These are phyloP conservation scores for Leccinum subtestaceum DNA, from an alignment of 768 basidiomycete species.

Conservation along the genomic window DNA sequence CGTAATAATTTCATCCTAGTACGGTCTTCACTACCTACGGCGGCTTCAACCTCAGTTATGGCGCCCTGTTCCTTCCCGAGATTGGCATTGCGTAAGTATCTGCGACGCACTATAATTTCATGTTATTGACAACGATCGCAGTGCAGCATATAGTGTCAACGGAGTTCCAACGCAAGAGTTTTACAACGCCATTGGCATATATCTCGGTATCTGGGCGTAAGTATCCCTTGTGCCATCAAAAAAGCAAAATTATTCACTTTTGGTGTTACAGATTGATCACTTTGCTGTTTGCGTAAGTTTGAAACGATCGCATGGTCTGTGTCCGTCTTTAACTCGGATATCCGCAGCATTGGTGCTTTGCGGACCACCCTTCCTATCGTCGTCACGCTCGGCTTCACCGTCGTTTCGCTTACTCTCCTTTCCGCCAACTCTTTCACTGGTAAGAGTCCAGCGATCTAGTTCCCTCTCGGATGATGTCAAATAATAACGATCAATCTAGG, in stretches of 20 bases:
- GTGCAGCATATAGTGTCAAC: conserved; percentile 25
- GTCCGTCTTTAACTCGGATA: neutral
- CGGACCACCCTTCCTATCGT: conserved; percentile 27
- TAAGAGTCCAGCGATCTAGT: conserved; percentile 3
- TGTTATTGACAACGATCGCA: conserved; percentile 6
- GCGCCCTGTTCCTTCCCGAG: conserved; percentile 25
- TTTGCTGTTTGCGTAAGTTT: conserved; percentile 23
- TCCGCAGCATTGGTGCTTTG: conserved; percentile 17
- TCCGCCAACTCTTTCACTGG: conserved; percentile 26
- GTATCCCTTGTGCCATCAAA: neutral
- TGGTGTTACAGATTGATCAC: conserved; percentile 20
- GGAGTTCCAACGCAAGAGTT: conserved; percentile 26
- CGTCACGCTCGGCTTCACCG: conserved; percentile 20
- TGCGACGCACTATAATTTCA: too few species aligned
- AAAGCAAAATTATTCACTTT: neutral
- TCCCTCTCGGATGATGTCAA: neutral
- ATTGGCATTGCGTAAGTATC: conserved; percentile 26
- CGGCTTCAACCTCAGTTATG: conserved; percentile 30
- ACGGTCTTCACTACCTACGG: conserved; percentile 31
- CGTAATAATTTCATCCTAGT: conserved; percentile 2
- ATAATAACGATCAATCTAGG: conserved; percentile 8
- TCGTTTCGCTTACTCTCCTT: conserved; percentile 26
- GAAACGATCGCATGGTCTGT: neutral
- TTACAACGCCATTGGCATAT: conserved; percentile 26
- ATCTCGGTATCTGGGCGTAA: conserved; percentile 27